Percentiles rank a stretch among this genome's conserved stretches.
These are phyloP conservation scores for Penicillium bialowiezense DNA, from an alignment of 495 filamentous ascomycete genomes.

Conservation along the genomic window DNA sequence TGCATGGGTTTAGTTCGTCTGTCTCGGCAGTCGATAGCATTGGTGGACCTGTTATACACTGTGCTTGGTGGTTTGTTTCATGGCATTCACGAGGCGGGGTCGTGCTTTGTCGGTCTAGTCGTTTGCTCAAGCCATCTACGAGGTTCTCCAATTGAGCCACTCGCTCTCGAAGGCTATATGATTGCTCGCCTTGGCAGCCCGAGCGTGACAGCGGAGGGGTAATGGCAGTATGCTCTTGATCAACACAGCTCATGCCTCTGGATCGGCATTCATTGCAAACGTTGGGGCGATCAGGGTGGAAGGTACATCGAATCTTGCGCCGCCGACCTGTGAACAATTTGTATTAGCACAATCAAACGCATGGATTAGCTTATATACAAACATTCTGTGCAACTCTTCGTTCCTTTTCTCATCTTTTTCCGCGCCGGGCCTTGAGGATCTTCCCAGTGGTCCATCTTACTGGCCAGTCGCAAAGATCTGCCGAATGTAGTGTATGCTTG, in stretches of 20 bases:
- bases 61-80: conserved; percentile 5
- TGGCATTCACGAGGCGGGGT: conserved; percentile 7
- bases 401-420: conserved; percentile 40
- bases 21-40: conserved; percentile 15
- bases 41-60: neutral
- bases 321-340: conserved; percentile 27
- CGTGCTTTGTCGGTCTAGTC: conserved; percentile 19
- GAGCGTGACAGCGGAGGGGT: conserved; percentile 1
- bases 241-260: conserved; percentile 31
- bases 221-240: conserved; percentile 25
- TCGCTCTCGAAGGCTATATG: conserved; percentile 37
- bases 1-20: conserved; percentile 22
- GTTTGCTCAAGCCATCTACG: conserved; percentile 26
- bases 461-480: neutral
- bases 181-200: conserved; percentile 18
- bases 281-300: conserved; percentile 21
- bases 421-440: conserved; percentile 28
- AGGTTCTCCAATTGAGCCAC: conserved; percentile 36
- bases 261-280: conserved; percentile 38
- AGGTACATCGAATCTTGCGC: conserved; percentile 42
- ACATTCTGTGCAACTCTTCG: conserved; percentile 42
- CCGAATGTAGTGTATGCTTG: too few species aligned
- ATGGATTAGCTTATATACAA: conserved; percentile 3
- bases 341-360: neutral
- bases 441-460: conserved; percentile 16